Conservation (phyloP, 179 eudicot species). For the Beta corolliflora region DNA sequence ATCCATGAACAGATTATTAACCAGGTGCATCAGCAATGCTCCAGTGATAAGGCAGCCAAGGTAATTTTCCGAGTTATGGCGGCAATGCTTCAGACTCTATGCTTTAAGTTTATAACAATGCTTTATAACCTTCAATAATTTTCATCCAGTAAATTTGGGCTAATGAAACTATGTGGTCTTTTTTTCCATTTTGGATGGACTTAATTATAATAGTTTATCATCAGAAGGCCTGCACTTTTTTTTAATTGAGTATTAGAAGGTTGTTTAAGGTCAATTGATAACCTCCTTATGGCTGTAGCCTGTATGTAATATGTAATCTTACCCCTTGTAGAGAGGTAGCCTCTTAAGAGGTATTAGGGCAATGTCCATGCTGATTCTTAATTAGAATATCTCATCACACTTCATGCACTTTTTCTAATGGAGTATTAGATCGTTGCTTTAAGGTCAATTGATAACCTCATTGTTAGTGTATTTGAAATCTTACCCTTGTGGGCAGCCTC, state of each 20-base stretch:
- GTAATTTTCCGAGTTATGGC: slow-evolving; percentile 34
- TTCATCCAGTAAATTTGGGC: background rate
- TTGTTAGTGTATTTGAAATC: background rate
- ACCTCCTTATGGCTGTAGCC: too few species aligned
- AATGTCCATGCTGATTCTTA: background rate
- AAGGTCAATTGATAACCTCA: background rate
- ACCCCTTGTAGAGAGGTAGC: background rate
- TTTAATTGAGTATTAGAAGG: background rate
- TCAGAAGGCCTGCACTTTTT: background rate
- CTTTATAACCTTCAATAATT: background rate
- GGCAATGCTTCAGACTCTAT: background rate
- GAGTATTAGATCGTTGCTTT: background rate
- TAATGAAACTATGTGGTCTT: too few species aligned
- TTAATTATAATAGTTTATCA: background rate
- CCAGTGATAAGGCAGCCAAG: slow-evolving; percentile 43
- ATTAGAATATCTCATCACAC: background rate
- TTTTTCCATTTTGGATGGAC: background rate
- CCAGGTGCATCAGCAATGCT: slow-evolving; percentile 52
- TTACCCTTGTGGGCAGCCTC: background rate
- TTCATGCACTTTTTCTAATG: too few species aligned
- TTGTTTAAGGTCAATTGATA: background rate
- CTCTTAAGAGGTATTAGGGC: background rate
- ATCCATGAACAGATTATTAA: slow-evolving; percentile 77
- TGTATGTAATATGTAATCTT: background rate
- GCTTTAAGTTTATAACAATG: background rate